A percentile compares a stretch with the other conserved stretches of the same genome.
Conservation (phyloP, 1,284 basidiomycete genomes). For the Cutaneotrichosporon curvatum region DNA sequence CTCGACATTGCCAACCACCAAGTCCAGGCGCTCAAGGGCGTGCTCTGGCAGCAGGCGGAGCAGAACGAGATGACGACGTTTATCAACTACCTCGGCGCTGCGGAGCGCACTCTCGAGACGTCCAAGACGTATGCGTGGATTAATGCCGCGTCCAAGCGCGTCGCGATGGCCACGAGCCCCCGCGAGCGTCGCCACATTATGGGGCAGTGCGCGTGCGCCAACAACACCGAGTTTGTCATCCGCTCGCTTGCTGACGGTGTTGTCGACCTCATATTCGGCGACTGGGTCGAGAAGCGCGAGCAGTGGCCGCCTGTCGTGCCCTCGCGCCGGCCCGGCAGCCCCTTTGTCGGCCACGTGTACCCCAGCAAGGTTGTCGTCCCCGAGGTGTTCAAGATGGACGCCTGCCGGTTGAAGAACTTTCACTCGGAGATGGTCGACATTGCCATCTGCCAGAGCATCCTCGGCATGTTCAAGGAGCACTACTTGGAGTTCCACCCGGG, state of each 20-base stretch:
- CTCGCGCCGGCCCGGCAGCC: conserved; percentile 30
- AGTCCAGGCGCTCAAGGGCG: conserved; percentile 76
- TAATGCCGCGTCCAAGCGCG: conserved; percentile 27
- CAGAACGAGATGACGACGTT: conserved; percentile 76
- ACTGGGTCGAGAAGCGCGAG: conserved; percentile 32
- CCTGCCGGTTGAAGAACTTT: conserved; percentile 58
- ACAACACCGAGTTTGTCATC: conserved; percentile 33
- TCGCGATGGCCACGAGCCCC: conserved; percentile 22
- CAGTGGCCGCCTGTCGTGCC: conserved; percentile 35
- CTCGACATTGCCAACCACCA: conserved; percentile 94
- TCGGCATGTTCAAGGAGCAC: conserved; percentile 12
- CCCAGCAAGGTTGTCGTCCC: conserved; percentile 47
- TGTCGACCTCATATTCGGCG: conserved; percentile 58
- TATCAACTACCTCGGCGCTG: conserved; percentile 36
- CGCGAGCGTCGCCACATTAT: conserved; percentile 24
- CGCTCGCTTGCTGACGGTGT: conserved; percentile 59
- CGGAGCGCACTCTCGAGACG: conserved; percentile 15
- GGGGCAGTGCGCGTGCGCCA: conserved; percentile 22
- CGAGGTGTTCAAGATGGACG: conserved; percentile 79
- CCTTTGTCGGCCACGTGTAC: conserved; percentile 49
- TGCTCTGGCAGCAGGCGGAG: conserved; percentile 70
- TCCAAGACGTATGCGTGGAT: conserved; percentile 36
- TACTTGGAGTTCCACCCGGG: conserved; percentile 54
- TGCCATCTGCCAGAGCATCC: conserved; percentile 67
- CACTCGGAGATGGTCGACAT: conserved; percentile 65